These are phyloP conservation scores for Pestalotiopsis sp. DNA, from an alignment of 2,329 filamentous ascomycete species.

Conservation along the genomic window DNA sequence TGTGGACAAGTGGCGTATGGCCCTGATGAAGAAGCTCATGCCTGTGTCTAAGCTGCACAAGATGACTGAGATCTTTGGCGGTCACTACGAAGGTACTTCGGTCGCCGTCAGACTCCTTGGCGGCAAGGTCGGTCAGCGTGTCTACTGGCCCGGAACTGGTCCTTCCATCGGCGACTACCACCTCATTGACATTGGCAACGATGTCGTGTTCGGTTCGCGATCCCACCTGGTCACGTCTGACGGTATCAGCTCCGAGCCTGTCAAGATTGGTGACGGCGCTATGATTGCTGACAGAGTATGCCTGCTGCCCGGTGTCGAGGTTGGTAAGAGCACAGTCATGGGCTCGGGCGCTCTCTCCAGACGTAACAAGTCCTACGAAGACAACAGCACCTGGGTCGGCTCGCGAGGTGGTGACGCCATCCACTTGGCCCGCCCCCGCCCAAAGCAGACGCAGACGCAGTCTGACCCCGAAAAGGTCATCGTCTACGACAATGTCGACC, in stretches of 20 bases:
- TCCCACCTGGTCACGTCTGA: conserved; percentile 57
- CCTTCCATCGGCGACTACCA: conserved; percentile 57
- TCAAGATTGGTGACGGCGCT: conserved; percentile 49
- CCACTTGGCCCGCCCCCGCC: conserved; percentile 32
- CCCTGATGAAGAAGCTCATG: conserved; percentile 46
- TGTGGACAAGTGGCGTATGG: conserved; percentile 45
- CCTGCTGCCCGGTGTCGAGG: conserved; percentile 51
- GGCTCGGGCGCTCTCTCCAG: conserved; percentile 56
- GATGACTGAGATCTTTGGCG: conserved; percentile 53
- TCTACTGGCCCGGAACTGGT: conserved; percentile 62
- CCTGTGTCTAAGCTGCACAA: conserved; percentile 46
- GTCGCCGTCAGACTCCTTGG: conserved; percentile 52
- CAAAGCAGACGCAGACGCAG: conserved; percentile 9
- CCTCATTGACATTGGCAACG: conserved; percentile 56
- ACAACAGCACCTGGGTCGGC: conserved; percentile 53
- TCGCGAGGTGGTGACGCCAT: conserved; percentile 53
- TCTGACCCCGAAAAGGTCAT: neutral
- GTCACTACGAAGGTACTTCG: conserved; percentile 58
- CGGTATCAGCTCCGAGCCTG: conserved; percentile 46
- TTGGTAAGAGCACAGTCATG: conserved; percentile 52
- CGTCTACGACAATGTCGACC: neutral
- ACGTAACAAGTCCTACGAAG: conserved; percentile 44
- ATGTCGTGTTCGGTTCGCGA: conserved; percentile 62
- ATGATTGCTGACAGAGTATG: conserved; percentile 62
- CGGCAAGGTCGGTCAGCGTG: conserved; percentile 52